Evolutionary conservation across 805 yeast genomes (phyloP), one percentile per base, ranked within the genome.

Genomic region (Wickerhamomyces bovis): DNA sequence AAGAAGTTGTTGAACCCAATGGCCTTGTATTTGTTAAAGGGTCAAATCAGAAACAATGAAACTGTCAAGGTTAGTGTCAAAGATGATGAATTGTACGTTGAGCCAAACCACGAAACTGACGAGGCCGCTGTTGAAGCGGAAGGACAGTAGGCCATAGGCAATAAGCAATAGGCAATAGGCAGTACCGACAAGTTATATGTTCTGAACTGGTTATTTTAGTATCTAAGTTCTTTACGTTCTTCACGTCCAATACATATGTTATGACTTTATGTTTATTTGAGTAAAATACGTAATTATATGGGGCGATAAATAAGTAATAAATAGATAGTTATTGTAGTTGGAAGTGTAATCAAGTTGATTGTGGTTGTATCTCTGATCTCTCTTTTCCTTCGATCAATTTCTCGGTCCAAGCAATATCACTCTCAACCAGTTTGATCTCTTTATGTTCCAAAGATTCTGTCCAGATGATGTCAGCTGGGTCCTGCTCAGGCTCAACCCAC

Each of bases 401-500:
- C 22, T 55, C 53, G 1, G 62, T 51, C 62, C 62, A 58, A 28
- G 49, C 41, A 18, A 54, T 31, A 23, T 48, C 50, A 16, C 41
- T 38, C 19, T 47, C 45, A 41, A 53, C n/a, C 20, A 50, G 36
- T 9, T 48, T 48, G 6, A 55, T 55, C 25, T 47, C 47, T 33
- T 50, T 49, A 2, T 44, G 41, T n/a, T 46, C 47, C 7, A 53
- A 19, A 30, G 49, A 38, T 18, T 45, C 15, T 18, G 30, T 49
- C 61, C 61, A 58, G 6, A 50, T 35, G 2, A 80, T 51, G 19
- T 82, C 89, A 0, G 94, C 95, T 0, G 96, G 96, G 59, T 88
- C 96, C 58, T 84, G 85, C 60, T 87, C 96, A 1, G 95, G 95
- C 59, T 87, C 96, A 12, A 78, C 83, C 96, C 96, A 87, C 50